Conservation (phyloP, 768 basidiomycete genomes). For the Pisolithus albus region DNA sequence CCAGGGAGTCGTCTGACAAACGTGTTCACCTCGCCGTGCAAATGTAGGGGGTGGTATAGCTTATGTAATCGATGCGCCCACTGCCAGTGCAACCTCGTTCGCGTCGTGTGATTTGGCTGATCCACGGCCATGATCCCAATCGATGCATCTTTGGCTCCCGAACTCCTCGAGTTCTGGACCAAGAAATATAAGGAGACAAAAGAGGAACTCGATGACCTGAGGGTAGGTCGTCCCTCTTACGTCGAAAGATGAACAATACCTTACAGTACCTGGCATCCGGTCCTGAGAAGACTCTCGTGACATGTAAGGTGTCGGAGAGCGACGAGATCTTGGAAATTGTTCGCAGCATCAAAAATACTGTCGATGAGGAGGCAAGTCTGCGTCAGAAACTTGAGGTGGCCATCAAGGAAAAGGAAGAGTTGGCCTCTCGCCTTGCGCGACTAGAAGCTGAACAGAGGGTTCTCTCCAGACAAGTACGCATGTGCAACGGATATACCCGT, state of each 20-base stretch:
- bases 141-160: conserved; percentile 1
- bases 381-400: conserved; percentile 4
- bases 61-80: too few species aligned
- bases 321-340: neutral
- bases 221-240: neutral
- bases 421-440: conserved; percentile 10
- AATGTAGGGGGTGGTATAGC: too few species aligned
- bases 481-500: neutral
- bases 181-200: conserved; percentile 9
- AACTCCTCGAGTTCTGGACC: conserved; percentile 11
- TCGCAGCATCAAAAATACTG: neutral
- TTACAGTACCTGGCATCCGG: too few species aligned
- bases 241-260: too few species aligned
- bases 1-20: too few species aligned
- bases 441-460: conserved; percentile 10
- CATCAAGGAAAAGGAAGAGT: conserved; percentile 9
- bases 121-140: neutral
- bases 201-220: conserved; percentile 5
- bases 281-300: too few species aligned
- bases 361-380: neutral
- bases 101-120: too few species aligned
- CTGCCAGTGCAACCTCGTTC: too few species aligned
- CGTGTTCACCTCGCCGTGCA: too few species aligned
- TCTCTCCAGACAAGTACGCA: conserved; percentile 12
- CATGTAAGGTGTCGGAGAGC: neutral